Percentiles rank a stretch among this genome's conserved stretches.
phyloP scores from a whole-genome alignment of 768 basidiomycete genomes.

The Naganishia vaughanmartiniae region DNA sequence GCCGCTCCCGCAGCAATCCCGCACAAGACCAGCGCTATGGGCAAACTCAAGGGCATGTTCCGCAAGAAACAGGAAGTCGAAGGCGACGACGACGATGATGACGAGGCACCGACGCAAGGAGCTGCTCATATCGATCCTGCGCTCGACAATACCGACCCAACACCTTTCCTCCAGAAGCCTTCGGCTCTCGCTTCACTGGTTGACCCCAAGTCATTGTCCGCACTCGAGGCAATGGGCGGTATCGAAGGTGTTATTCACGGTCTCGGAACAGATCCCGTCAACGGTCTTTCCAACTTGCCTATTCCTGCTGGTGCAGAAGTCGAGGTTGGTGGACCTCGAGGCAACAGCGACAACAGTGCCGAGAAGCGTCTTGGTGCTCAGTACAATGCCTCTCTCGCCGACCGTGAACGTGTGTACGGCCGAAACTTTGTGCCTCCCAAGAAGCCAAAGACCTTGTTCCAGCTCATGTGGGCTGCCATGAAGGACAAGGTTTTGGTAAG shows the following conservation, averaged over 20 bases:
- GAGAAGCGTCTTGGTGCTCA: constrained; percentile 34
- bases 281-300: constrained; percentile 47
- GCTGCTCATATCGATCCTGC: constrained; percentile 46
- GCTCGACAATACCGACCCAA: constrained; percentile 58
- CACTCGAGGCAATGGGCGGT: constrained; percentile 71
- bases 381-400: constrained; percentile 59
- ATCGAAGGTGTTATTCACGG: constrained; percentile 64
- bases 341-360: not conserved
- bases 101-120: not conserved
- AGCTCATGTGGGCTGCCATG: constrained; percentile 78
- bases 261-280: constrained; percentile 64
- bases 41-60: constrained; percentile 28
- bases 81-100: constrained; percentile 20
- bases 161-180: constrained; percentile 73
- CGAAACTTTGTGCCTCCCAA: constrained; percentile 70
- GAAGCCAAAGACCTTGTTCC: constrained; percentile 66
- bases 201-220: constrained; percentile 77
- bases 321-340: constrained; percentile 23
- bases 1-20: constrained; percentile 7
- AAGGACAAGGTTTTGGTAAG: constrained; percentile 86
- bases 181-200: constrained; percentile 76
- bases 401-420: constrained; percentile 69
- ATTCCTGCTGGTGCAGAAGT: constrained; percentile 20
- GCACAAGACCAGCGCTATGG: constrained; percentile 23
- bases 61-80: constrained; percentile 19